phyloP scores from a whole-genome alignment of 768 basidiomycete species.

The Rhodotorula taiwanensis region DNA sequence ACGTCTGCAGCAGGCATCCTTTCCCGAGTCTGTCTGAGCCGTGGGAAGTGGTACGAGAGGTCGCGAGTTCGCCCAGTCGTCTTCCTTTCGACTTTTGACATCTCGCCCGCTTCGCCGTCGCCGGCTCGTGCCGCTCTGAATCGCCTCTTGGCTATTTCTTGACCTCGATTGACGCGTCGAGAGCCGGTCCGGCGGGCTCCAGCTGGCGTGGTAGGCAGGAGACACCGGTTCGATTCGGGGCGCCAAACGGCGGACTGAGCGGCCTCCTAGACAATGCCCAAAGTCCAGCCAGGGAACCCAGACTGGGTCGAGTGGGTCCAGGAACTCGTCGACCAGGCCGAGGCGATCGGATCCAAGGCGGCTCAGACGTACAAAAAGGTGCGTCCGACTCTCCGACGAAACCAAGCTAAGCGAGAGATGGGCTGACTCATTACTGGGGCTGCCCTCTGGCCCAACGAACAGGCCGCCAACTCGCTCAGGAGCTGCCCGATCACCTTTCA shows the following conservation, averaged over 20 bases:
- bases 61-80: neutral
- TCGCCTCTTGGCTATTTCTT: too few relatives aligned
- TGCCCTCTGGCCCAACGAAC: neutral
- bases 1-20: neutral
- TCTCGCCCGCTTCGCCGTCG: too few relatives aligned
- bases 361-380: slow-evolving; percentile 22
- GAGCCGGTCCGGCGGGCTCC: too few relatives aligned
- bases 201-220: too few relatives aligned
- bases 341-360: slow-evolving; percentile 13
- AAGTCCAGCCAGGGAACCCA: slow-evolving; percentile 23
- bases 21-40: neutral
- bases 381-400: neutral
- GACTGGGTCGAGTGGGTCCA: slow-evolving; percentile 30
- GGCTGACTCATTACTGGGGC: too few relatives aligned
- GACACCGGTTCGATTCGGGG: too few relatives aligned
- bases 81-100: too few relatives aligned
- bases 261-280: slow-evolving; percentile 31
- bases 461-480: slow-evolving; percentile 24
- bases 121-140: too few relatives aligned
- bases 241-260: too few relatives aligned
- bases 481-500: slow-evolving; percentile 9
- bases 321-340: neutral
- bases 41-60: neutral
- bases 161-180: too few relatives aligned
- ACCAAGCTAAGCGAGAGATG: neutral